Evolutionary conservation across 257 asterid species (phyloP).

Genomic region (Solanum clarkiae): DNA sequence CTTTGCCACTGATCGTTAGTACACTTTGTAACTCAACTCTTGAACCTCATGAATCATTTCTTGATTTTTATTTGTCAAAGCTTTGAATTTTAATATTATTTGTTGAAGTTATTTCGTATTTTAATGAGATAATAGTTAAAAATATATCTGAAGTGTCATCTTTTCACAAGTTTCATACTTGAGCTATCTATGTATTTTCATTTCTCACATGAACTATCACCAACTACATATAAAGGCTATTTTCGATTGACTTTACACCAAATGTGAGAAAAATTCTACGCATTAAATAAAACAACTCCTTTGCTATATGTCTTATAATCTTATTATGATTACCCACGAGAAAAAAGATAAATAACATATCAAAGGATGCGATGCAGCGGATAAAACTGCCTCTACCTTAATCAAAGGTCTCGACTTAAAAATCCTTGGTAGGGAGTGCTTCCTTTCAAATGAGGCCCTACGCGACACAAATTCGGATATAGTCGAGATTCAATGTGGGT

Average conservation of each 20-base stretch:
- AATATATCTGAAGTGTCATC: too few species aligned
- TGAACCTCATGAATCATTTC: not conserved
- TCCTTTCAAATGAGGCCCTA: too few species aligned
- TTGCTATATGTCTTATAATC: not conserved
- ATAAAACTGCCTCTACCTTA: too few species aligned
- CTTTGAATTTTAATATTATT: too few species aligned
- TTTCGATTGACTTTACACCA: not conserved
- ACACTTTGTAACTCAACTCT: not conserved
- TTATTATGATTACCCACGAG: not conserved
- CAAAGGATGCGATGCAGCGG: too few species aligned
- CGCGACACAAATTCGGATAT: too few species aligned
- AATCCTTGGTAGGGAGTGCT: too few species aligned
- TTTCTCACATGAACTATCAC: not conserved
- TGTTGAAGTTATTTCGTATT: not conserved
- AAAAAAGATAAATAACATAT: not conserved
- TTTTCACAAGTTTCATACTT: too few species aligned
- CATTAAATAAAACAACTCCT: not conserved
- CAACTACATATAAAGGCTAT: not conserved
- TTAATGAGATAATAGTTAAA: too few species aligned
- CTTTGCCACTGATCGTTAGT: not conserved
- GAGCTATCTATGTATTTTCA: too few species aligned
- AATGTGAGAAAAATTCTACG: not conserved
- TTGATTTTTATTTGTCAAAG: not conserved
- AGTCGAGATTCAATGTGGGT: too few species aligned
- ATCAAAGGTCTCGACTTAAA: too few species aligned